Conservation (phyloP, 176 grass and related monocot species). For the Oryza coarctata region DNA sequence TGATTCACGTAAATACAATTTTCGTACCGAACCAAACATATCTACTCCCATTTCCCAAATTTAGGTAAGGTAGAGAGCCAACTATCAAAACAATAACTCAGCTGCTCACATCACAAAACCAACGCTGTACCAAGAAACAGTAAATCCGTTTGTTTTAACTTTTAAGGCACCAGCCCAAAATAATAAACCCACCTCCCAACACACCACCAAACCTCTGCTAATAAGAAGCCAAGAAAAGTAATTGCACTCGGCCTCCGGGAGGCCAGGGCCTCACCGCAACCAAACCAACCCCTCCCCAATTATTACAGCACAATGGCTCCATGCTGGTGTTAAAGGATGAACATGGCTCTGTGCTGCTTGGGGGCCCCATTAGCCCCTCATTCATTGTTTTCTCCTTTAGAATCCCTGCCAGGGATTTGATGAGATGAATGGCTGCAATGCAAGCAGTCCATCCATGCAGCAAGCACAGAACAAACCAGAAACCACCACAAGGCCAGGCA, state of each 20-base stretch:
- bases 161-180: neutral
- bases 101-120: neutral
- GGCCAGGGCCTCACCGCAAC: neutral
- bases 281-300: constrained; percentile 42
- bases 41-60: neutral
- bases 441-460: neutral
- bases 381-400: constrained; percentile 40
- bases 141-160: neutral
- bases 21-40: neutral
- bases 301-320: constrained; percentile 50
- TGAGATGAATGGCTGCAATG: constrained; percentile 36
- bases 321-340: constrained; percentile 53
- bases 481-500: no score
- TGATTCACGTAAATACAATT: neutral
- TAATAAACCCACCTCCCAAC: neutral
- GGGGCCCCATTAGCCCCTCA: constrained; percentile 21
- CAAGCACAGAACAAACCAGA: neutral
- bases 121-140: neutral
- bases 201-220: neutral
- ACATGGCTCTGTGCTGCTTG: constrained; percentile 42
- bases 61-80: neutral
- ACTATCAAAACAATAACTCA: neutral
- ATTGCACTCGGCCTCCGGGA: neutral
- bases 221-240: neutral
- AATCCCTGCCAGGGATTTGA: constrained; percentile 57